These are phyloP conservation scores for Mycena galericulata DNA, from an alignment of 768 basidiomycete species.

Conservation along the genomic window DNA sequence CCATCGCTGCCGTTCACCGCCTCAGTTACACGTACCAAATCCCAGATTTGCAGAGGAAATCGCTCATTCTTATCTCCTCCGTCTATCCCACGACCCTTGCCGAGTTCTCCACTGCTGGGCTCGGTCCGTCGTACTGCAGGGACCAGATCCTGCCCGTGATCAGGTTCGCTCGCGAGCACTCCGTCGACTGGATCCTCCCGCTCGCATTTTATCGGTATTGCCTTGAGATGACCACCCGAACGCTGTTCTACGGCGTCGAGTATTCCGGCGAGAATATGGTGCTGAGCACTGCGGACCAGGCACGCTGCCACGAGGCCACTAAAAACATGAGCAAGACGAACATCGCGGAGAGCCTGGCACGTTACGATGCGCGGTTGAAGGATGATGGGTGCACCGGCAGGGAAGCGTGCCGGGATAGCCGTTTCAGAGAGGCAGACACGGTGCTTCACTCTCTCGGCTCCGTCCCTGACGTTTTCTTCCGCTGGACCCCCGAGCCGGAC, in stretches of 20 bases:
- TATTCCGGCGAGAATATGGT: not conserved
- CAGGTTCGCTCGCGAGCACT: not conserved
- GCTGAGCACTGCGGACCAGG: not conserved
- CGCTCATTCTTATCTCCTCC: slow-evolving; percentile 1
- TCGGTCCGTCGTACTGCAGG: not conserved
- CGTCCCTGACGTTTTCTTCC: not conserved
- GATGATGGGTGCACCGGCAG: slow-evolving; percentile 15
- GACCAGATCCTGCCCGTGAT: slow-evolving; percentile 10
- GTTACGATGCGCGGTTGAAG: not conserved
- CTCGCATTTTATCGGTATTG: slow-evolving; percentile 11
- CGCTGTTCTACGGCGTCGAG: too few relatives aligned
- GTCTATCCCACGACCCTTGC: slow-evolving; percentile 1
- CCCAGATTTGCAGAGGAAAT: not conserved
- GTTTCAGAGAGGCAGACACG: not conserved
- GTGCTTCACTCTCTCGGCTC: not conserved
- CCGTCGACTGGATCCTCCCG: slow-evolving; percentile 18
- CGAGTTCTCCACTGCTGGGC: not conserved
- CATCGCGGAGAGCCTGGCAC: not conserved
- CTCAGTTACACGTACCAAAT: not conserved
- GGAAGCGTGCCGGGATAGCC: not conserved
- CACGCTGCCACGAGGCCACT: not conserved
- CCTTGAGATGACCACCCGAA: too few relatives aligned
- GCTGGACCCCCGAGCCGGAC: not conserved
- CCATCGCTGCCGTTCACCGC: slow-evolving; percentile 8
- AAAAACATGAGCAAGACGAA: not conserved